Percentiles rank a stretch among this genome's conserved stretches.
Evolutionary conservation across 176 grass and related monocot genomes (phyloP).

Genomic region (Oryza nivara): DNA sequence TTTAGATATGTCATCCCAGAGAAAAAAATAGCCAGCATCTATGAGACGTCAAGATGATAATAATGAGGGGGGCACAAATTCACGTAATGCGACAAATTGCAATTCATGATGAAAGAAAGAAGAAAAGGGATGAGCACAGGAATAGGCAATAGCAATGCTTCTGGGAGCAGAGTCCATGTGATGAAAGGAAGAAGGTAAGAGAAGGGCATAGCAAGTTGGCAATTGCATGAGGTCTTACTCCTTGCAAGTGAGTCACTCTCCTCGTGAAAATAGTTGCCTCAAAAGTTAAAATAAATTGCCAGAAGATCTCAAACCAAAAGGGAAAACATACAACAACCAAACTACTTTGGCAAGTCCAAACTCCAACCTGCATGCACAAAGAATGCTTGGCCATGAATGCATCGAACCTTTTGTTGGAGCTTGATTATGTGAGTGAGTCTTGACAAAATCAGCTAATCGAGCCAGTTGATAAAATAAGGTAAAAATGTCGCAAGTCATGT

Average conservation of each 20-base stretch:
- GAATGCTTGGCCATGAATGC: neutral
- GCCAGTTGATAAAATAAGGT: neutral
- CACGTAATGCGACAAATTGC: neutral
- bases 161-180: neutral
- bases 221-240: constrained; percentile 6
- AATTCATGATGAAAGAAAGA: constrained; percentile 26
- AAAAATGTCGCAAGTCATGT: neutral
- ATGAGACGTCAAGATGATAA: constrained; percentile 3
- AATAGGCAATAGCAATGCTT: neutral
- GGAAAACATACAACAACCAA: neutral
- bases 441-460: neutral
- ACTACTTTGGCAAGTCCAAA: neutral
- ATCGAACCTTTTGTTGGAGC: neutral
- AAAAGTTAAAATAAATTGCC: neutral
- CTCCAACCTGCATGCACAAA: neutral
- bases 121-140: neutral
- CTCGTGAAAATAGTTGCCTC: neutral
- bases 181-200: constrained; percentile 4
- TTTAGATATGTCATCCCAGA: neutral
- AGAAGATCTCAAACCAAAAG: neutral
- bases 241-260: neutral
- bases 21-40: neutral
- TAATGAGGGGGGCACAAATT: neutral
- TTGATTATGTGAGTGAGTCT: neutral
- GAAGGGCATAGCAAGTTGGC: neutral